Evolutionary conservation across 2,329 filamentous ascomycete genomes (phyloP).

Genomic region (Colletotrichum zoysiae): DNA sequence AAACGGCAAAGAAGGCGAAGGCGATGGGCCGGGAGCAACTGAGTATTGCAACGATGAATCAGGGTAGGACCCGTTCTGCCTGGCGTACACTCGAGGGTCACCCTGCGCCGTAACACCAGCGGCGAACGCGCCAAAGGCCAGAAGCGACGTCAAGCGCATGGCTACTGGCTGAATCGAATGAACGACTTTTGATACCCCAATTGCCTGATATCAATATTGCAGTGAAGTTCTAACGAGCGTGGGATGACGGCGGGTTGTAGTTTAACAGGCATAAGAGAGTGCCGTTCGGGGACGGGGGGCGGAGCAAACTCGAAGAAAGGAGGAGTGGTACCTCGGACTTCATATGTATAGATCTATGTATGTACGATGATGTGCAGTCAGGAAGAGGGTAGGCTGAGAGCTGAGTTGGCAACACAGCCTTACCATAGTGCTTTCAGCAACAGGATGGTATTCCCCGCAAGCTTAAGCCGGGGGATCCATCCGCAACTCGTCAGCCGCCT

Average conservation of each 20-base stretch:
- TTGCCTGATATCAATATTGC: constrained; percentile 20
- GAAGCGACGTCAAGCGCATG: constrained; percentile 29
- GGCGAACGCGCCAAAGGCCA: constrained; percentile 31
- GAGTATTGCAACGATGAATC: constrained; percentile 5
- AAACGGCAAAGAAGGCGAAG: neutral
- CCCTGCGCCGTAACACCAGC: constrained; percentile 24
- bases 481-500: constrained; percentile 30
- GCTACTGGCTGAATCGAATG: constrained; percentile 13
- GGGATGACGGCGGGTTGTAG: constrained; percentile 24
- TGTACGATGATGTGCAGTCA: constrained; percentile 28
- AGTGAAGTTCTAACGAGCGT: constrained; percentile 31
- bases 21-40: neutral
- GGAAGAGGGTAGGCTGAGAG: constrained; percentile 29
- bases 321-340: constrained; percentile 28
- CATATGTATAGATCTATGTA: constrained; percentile 39
- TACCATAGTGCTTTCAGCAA: constrained; percentile 20
- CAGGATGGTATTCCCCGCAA: constrained; percentile 25
- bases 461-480: constrained; percentile 17
- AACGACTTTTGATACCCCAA: constrained; percentile 18
- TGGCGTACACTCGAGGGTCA: constrained; percentile 12
- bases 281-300: constrained; percentile 20
- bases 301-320: constrained; percentile 22
- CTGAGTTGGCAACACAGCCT: constrained; percentile 34
- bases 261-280: constrained; percentile 22
- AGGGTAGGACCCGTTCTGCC: constrained; percentile 24